Conservation (phyloP, 495 filamentous ascomycete species). For the Hypoxylon crocopeplum region DNA sequence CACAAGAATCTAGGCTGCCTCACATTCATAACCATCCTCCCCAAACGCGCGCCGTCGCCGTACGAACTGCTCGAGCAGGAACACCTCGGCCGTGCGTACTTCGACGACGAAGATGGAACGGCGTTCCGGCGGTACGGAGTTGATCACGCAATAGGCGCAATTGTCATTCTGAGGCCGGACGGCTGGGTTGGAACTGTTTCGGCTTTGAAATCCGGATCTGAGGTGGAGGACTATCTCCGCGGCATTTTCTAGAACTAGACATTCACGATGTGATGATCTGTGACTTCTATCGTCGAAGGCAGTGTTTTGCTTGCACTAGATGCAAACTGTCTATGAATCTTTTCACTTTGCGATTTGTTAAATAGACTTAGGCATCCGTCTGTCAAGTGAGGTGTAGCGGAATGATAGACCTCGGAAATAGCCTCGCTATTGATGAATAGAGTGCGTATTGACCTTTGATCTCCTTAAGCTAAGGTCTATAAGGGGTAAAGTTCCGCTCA, state of each 20-base stretch:
- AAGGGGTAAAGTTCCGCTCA: no score
- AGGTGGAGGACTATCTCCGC: constrained; percentile 45
- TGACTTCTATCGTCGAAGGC: no score
- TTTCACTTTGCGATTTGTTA: no score
- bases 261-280: background rate
- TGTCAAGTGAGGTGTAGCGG: no score
- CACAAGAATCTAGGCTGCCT: constrained; percentile 20
- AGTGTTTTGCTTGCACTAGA: no score
- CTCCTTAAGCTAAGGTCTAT: no score
- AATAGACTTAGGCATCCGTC: no score
- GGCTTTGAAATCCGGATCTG: constrained; percentile 27
- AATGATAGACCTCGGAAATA: no score
- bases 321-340: no score
- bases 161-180: constrained; percentile 53
- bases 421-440: no score
- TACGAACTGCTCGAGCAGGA: constrained; percentile 48
- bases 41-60: constrained; percentile 41
- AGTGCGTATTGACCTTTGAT: no score
- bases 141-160: constrained; percentile 37
- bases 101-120: constrained; percentile 37
- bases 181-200: constrained; percentile 52
- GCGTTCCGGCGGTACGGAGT: constrained; percentile 50
- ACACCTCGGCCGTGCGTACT: constrained; percentile 47
- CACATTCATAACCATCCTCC: constrained; percentile 47
- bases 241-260: background rate